Evolutionary conservation across 805 yeast genomes (phyloP), one percentile per base, ranked within the genome.

Genomic region (Isabelozyma pseudorhagii): DNA sequence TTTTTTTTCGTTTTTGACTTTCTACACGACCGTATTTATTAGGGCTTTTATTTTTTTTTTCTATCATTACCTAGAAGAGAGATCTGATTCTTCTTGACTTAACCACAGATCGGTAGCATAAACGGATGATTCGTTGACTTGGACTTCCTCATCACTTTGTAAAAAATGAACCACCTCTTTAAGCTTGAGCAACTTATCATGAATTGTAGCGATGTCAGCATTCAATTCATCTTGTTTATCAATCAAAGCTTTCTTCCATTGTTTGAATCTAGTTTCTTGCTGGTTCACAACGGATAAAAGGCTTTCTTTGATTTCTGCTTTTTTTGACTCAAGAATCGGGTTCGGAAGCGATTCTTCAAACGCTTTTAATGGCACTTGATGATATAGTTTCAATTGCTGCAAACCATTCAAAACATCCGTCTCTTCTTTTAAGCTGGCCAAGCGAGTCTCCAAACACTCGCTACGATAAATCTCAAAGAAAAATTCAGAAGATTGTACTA

Each of bases 401-500:
- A 76, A 55, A 0, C 72, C 73, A 47, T 46, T 44, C 17, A 56
- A 59, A 36, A 64, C 61, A 43, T 69, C 61, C 48, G 57, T 64
- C 25, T 63, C 66, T 25, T 61, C 64, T 38, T 46, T 51, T 50
- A 40, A 53, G 55, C 15, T 50, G 9, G 50, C 39, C 58, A 64
- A 60, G 49, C 88, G 72, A 9, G 79, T 72, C 46, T 69, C 73
- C 69, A 87, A 72, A 59, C 85, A 79, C 43, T 75, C 75, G 17
- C 72, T 63, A 42, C 97, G 80, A 68, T 82, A 89, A 34, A 74
- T 75, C 57, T 87, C 96, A 68, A 85, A 90, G 62, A 87, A 82
- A n/a, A 75, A 73, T 57, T 90, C 93, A 6, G 96, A 89, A 7
- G 90, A 76, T n/a, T 72, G 62, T 40, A 89, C 82, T 55, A 92